These are phyloP conservation scores for Paecilomyces sp. DNA, from an alignment of 2,329 filamentous ascomycete species.

Conservation along the genomic window DNA sequence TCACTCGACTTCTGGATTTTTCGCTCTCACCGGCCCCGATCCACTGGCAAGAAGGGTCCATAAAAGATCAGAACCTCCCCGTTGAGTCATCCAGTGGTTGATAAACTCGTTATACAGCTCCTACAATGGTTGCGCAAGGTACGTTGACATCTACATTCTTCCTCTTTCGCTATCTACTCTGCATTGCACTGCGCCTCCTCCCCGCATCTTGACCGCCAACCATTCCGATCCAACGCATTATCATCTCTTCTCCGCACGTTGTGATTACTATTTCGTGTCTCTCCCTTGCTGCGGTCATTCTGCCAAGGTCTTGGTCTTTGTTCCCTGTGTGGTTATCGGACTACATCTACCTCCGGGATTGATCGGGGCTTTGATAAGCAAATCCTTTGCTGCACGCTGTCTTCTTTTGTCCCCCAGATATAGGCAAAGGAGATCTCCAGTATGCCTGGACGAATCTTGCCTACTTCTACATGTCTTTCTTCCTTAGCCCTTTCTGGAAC, in stretches of 20 bases:
- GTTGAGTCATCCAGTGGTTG: neutral
- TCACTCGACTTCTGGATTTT: neutral
- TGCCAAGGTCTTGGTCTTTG: neutral
- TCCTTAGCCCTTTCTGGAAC: neutral
- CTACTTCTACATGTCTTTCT: neutral
- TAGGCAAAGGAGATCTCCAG: neutral
- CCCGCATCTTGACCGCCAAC: neutral
- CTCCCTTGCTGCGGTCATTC: neutral
- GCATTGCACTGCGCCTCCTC: neutral
- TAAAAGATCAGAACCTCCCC: neutral
- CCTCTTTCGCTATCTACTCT: neutral
- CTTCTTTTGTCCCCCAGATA: neutral
- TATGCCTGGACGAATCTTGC: neutral
- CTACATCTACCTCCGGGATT: neutral
- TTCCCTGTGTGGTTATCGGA: neutral
- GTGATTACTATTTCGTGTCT: neutral
- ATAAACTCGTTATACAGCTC: neutral
- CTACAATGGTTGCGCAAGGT: neutral
- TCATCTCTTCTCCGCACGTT: neutral
- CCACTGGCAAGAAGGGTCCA: neutral
- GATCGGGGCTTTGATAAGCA: neutral
- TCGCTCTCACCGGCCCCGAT: neutral
- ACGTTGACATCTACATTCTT: neutral
- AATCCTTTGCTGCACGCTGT: neutral
- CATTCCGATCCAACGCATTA: neutral